Conservation (phyloP, 176 grass and related monocot species). For the Ananas comosus region DNA sequence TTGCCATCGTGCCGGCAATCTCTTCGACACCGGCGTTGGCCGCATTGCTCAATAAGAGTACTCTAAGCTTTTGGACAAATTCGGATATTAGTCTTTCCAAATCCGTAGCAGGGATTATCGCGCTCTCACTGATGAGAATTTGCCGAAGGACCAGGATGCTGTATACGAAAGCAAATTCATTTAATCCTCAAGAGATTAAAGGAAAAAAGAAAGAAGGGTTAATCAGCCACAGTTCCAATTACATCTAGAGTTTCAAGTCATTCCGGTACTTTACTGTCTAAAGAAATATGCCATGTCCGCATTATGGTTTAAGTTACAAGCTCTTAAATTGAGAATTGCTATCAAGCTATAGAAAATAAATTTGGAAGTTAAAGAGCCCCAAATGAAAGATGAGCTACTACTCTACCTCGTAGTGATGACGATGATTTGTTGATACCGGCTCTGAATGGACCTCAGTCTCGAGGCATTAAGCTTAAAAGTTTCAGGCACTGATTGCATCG, state of each 20-base stretch:
- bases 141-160: conserved; percentile 83
- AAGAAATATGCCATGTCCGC: too few species aligned
- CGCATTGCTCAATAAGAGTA: conserved; percentile 34
- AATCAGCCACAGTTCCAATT: too few species aligned
- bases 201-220: too few species aligned
- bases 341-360: too few species aligned
- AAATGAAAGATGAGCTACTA: background rate
- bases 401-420: conserved; percentile 67
- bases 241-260: too few species aligned
- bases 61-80: conserved; percentile 30
- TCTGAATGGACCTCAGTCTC: conserved; percentile 62
- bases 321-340: too few species aligned
- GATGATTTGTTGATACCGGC: conserved; percentile 68
- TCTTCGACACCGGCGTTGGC: conserved; percentile 44
- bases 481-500: conserved; percentile 55
- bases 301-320: too few species aligned
- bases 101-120: conserved; percentile 17
- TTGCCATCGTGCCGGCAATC: conserved; percentile 52
- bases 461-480: conserved; percentile 56
- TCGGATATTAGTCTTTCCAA: conserved; percentile 37
- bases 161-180: conserved; percentile 3
- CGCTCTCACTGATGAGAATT: conserved; percentile 57
- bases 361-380: too few species aligned
- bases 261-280: too few species aligned
- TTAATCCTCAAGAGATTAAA: too few species aligned